Conservation (phyloP, 2,329 filamentous ascomycete species). For the Dendrostoma leiphaemia region DNA sequence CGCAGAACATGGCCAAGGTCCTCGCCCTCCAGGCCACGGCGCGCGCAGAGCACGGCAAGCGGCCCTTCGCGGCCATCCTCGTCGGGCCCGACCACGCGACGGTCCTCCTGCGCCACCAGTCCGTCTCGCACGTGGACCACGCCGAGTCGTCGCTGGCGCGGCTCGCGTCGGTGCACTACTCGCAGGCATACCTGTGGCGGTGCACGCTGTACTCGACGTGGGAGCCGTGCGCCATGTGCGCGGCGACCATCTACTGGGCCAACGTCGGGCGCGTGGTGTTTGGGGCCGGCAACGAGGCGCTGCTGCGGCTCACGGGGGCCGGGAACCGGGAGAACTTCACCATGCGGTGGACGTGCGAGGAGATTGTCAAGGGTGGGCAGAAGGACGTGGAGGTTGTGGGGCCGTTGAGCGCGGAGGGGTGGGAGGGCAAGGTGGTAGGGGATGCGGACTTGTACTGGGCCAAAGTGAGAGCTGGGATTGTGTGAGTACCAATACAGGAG, state of each 20-base stretch:
- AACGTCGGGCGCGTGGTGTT: conserved; percentile 52
- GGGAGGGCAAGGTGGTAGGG: conserved; percentile 42
- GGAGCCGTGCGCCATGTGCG: conserved; percentile 56
- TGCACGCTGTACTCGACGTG: conserved; percentile 52
- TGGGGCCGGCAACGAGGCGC: conserved; percentile 44
- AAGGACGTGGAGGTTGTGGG: conserved; percentile 49
- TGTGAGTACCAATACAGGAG: no score
- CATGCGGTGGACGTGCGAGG: conserved; percentile 46
- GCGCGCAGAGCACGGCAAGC: conserved; percentile 12
- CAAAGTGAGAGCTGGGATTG: conserved; percentile 23
- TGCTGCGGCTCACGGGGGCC: conserved; percentile 42
- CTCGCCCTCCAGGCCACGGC: conserved; percentile 8
- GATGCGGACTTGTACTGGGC: conserved; percentile 47
- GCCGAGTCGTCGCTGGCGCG: conserved; percentile 49
- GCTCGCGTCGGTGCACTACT: conserved; percentile 46
- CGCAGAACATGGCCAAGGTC: conserved; percentile 12
- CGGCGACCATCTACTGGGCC: conserved; percentile 39
- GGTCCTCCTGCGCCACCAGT: conserved; percentile 45
- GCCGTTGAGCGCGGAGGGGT: conserved; percentile 36
- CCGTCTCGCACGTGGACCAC: conserved; percentile 51
- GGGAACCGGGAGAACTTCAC: conserved; percentile 52
- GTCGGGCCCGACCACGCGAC: conserved; percentile 48
- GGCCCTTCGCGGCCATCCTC: conserved; percentile 38
- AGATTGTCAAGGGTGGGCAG: conserved; percentile 45
- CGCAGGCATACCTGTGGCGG: conserved; percentile 43